Base-by-base conservation (phyloP, 192 early-diverging fungal species). In the Helicostylum pulchrum region DNA sequence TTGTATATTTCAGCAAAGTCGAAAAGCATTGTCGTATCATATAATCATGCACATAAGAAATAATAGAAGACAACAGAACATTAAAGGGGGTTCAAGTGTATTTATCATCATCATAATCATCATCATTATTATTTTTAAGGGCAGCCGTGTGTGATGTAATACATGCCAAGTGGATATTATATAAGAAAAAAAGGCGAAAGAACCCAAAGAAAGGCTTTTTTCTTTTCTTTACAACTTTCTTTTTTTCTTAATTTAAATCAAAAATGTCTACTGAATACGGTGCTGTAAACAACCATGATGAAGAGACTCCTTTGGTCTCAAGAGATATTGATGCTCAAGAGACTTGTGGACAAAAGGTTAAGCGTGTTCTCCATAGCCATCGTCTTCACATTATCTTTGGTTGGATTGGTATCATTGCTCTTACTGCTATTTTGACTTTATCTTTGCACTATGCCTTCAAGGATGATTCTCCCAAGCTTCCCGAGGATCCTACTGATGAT, bases 181-280 rank as follows among this genome's bases (percentile, higher is more conserved):
- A 39, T 39, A 39, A 39, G 36, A 39, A 39, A 39, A 36, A 6
- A 10, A 9, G 9, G 9, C 5, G 9, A 10, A 39, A 4, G 36
- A 39, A 39, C 6, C 6, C 0, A 17, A 48, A 19, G n/a, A 48
- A 48, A 48, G 1, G 4, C 46, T 47, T 50, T 34, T 21, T 34
- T 61, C 60, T 61, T 61, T 61, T 50, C 23, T 39, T 43, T 48
- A 42, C 47, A 39, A 1, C 36, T 47, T 56, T 65, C 39, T 32
- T 23, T 56, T 55, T 46, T 5, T 56, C 32, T 39, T n/a, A n/a
- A n/a, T n/a, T 17, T 31, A 46, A 4, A 47, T 17, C 0, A 31
- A 55, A 5, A 21, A 71, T 71, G 69, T 64, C 68, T 23, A 45
- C 63, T 34, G 67, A 74, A 61, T 74, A 74, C 64, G 72, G 72